These are phyloP conservation scores for Talaromyces marneffei DNA, from an alignment of 2,329 filamentous ascomycete genomes.

Conservation along the genomic window DNA sequence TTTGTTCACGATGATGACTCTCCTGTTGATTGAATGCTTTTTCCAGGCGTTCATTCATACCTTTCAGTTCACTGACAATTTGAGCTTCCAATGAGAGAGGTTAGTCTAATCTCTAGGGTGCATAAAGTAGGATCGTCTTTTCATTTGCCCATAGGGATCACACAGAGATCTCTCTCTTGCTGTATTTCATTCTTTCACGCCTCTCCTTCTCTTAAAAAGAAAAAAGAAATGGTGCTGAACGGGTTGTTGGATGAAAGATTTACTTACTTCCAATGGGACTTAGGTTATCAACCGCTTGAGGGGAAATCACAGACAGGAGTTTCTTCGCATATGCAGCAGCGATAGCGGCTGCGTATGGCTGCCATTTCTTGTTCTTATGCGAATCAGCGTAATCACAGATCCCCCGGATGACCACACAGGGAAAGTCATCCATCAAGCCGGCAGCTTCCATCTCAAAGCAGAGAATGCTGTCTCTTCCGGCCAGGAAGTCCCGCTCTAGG, in stretches of 20 bases:
- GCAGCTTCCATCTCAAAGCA: slow-evolving; percentile 20
- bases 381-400: too few relatives aligned
- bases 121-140: neutral
- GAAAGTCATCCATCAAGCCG: slow-evolving; percentile 17
- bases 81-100: neutral
- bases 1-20: neutral
- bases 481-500: slow-evolving; percentile 10
- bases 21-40: neutral
- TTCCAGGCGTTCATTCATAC: neutral
- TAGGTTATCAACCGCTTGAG: neutral
- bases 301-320: neutral
- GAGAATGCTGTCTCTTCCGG: slow-evolving; percentile 16
- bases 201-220: neutral
- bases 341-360: neutral
- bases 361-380: slow-evolving; percentile 1
- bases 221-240: neutral
- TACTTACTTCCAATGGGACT: neutral
- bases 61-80: neutral
- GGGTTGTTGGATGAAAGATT: neutral
- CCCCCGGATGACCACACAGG: too few relatives aligned
- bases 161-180: neutral
- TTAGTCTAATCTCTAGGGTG: neutral
- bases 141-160: neutral
- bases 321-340: neutral
- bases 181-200: too few relatives aligned